A percentile compares a stretch with the other conserved stretches of the same genome.
Evolutionary conservation across 805 yeast species (phyloP).

Genomic region (Ogataea philodendri): DNA sequence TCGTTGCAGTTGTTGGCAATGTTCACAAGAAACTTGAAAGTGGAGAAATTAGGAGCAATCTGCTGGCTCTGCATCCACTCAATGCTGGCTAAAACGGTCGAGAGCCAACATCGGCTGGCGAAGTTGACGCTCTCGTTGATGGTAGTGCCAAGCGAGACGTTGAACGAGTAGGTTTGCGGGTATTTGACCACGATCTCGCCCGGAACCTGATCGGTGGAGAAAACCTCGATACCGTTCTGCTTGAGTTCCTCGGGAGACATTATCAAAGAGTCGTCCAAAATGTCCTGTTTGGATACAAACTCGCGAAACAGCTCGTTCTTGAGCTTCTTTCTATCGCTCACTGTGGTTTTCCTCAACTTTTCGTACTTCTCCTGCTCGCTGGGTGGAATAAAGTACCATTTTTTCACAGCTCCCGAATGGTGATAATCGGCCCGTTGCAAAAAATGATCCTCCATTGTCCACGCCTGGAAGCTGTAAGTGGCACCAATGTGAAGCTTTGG

Average conservation of each 20-base stretch:
- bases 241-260: conserved; percentile 49
- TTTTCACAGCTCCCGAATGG: conserved; percentile 52
- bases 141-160: conserved; percentile 53
- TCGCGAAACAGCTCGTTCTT: conserved; percentile 30
- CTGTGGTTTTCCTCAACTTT: conserved; percentile 28
- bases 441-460: conserved; percentile 63
- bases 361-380: conserved; percentile 54
- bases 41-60: conserved; percentile 52
- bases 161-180: conserved; percentile 53
- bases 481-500: conserved; percentile 51
- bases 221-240: conserved; percentile 47
- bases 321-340: conserved; percentile 21
- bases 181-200: conserved; percentile 60
- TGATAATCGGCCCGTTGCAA: conserved; percentile 52
- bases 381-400: conserved; percentile 66
- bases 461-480: conserved; percentile 53
- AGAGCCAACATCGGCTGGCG: conserved; percentile 58
- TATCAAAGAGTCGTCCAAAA: conserved; percentile 43
- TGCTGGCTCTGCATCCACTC: conserved; percentile 49
- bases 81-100: conserved; percentile 46
- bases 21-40: conserved; percentile 45
- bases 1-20: conserved; percentile 45
- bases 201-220: conserved; percentile 52
- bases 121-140: conserved; percentile 56
- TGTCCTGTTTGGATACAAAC: conserved; percentile 19